phyloP scores from a whole-genome alignment of 108 stramenopile species.

The Skeletonema grethae region DNA sequence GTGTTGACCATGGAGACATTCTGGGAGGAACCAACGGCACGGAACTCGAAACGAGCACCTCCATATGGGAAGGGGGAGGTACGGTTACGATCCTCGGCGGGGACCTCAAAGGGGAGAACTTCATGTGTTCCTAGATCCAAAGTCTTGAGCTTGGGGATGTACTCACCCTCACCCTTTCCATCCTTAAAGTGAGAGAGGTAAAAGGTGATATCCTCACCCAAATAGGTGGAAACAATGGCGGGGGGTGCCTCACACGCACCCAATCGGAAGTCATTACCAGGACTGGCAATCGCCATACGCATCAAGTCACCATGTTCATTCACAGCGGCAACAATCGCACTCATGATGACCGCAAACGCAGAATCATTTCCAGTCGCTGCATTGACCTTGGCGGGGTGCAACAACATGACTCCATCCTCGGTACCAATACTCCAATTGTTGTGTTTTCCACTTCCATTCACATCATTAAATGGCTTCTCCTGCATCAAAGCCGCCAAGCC shows the following conservation, averaged over 20 bases:
- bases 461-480: slow-evolving; percentile 96
- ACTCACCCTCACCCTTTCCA: slow-evolving; percentile 63
- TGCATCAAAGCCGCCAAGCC: slow-evolving; percentile 94
- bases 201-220: slow-evolving; percentile 90
- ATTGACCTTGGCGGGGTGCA: slow-evolving; percentile 70
- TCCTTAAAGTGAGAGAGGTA: slow-evolving; percentile 87
- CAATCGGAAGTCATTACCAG: slow-evolving; percentile 97
- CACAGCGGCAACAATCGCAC: slow-evolving; percentile 89
- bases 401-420: slow-evolving; percentile 78
- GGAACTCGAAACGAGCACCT: slow-evolving; percentile 95
- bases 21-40: slow-evolving; percentile 95
- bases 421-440: slow-evolving; percentile 96
- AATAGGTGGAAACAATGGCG: slow-evolving; percentile 94
- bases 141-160: slow-evolving; percentile 75
- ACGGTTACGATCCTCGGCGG: slow-evolving; percentile 96
- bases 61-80: slow-evolving; percentile 97
- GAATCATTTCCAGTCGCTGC: slow-evolving; percentile 68
- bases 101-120: slow-evolving; percentile 86
- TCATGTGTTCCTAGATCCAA: slow-evolving; percentile 81
- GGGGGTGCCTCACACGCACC: slow-evolving; percentile 97
- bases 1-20: slow-evolving; percentile 94
- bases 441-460: slow-evolving; percentile 97
- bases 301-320: slow-evolving; percentile 96
- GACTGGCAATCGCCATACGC: slow-evolving; percentile 89
- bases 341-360: slow-evolving; percentile 93